Conservation (phyloP, 1,139 yeast species). For the Kodamaea sp. region DNA sequence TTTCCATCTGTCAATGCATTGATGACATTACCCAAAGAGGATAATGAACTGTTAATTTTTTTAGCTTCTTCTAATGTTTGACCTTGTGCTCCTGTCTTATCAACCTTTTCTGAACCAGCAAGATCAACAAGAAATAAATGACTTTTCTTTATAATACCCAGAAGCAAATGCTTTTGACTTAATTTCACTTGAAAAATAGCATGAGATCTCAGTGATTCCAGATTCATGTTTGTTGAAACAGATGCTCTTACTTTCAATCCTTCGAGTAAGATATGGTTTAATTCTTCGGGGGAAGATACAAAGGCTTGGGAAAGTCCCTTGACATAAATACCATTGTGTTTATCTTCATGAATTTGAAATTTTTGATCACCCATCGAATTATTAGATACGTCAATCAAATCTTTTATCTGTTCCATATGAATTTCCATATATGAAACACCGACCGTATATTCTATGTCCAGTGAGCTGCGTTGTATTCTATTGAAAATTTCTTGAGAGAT, state of each 20-base stretch:
- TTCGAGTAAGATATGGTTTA: slow-evolving; percentile 50
- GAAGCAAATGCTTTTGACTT: slow-evolving; percentile 52
- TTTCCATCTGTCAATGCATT: slow-evolving; percentile 72
- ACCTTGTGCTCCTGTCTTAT: slow-evolving; percentile 76
- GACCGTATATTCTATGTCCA: slow-evolving; percentile 63
- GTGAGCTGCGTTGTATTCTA: slow-evolving; percentile 47
- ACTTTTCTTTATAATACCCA: slow-evolving; percentile 62
- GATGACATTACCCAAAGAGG: slow-evolving; percentile 78
- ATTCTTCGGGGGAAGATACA: slow-evolving; percentile 57
- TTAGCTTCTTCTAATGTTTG: slow-evolving; percentile 79
- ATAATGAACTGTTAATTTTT: slow-evolving; percentile 74
- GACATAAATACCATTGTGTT: slow-evolving; percentile 64
- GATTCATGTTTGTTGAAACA: slow-evolving; percentile 69
- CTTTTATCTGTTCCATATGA: slow-evolving; percentile 73
- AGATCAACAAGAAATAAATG: slow-evolving; percentile 75
- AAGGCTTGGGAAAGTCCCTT: slow-evolving; percentile 62
- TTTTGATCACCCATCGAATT: slow-evolving; percentile 22
- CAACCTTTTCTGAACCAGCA: slow-evolving; percentile 88
- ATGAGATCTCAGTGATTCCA: slow-evolving; percentile 77
- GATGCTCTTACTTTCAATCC: slow-evolving; percentile 58
- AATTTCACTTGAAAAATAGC: slow-evolving; percentile 70
- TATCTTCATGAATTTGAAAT: slow-evolving; percentile 64
- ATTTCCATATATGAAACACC: slow-evolving; percentile 78
- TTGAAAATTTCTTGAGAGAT: slow-evolving; percentile 65
- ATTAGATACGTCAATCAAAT: slow-evolving; percentile 39